Evolutionary conservation across 805 yeast genomes (phyloP), one percentile per base, ranked within the genome.

Genomic region (Isabelozyma gotoi): DNA sequence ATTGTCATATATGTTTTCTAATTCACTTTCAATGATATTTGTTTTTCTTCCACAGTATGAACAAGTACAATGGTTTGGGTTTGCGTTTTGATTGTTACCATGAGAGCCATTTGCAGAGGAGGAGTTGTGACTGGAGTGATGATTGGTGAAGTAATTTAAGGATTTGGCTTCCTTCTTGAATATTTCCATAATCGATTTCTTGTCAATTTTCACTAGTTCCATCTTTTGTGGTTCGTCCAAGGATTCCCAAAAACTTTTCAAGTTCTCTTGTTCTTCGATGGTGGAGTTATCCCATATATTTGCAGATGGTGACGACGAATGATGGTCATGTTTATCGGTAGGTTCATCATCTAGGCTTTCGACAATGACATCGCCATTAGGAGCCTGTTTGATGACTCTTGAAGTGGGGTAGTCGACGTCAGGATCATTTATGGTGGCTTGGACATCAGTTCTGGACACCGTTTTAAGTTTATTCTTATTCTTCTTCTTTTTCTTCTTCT

Each of bases 351-450:
- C 74, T 40, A 80, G 56, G 40, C 78, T 74, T 52, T 85, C 85
- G 18, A 88, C 89, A 39, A 86, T 77, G 4, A 87, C 85, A 51
- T 85, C 88, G 6, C 95, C 95, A 58, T 86, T 84, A 3, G 83
- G 76, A 3, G 79, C 85, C 51, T 83, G 82, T 51, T 80, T 84
- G 37, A 85, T 81, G 4, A 85, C 81, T 44, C 94, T 63, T 7
- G 90, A 83, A 11, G 78, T 74, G 2, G 94, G 94, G 55, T 85
- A 85, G 12, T 83, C 88, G 29, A 77, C 74, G 33, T 74, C 71
- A 11, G 83, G 80, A 52, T 81, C 71, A 54, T 74, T 76, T 19
- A 81, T 52, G 38, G 80, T 73, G 2, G 79, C 81, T 36, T 75
- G 66, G 43, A 56, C 40, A 12, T 43, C 38, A 5, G 48, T 40